These are phyloP conservation scores for Cubamyces sp. DNA, from an alignment of 768 basidiomycete species.

Conservation along the genomic window DNA sequence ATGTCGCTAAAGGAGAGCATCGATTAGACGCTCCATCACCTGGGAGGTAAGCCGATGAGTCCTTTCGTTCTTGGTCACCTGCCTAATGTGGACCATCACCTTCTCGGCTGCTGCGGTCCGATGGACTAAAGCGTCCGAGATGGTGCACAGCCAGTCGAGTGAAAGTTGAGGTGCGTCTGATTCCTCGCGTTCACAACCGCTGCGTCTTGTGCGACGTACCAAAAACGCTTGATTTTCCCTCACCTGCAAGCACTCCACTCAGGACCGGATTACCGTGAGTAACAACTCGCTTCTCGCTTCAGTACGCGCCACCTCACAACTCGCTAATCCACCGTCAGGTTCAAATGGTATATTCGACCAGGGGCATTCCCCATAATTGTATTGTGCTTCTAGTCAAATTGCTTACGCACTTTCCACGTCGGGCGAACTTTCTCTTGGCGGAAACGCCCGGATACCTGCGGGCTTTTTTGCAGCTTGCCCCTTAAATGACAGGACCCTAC, in stretches of 20 bases:
- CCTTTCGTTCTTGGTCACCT: constrained; percentile 20
- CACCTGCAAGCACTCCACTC: neutral
- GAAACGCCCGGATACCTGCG: neutral
- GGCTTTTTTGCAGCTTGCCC: neutral
- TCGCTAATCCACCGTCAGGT: no score
- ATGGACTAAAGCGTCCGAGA: neutral
- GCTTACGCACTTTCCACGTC: neutral
- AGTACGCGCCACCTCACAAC: no score
- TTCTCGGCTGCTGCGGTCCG: constrained; percentile 10
- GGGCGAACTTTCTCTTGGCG: neutral
- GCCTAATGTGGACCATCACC: constrained; percentile 7
- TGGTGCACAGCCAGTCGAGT: constrained; percentile 18
- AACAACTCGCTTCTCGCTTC: neutral
- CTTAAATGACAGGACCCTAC: constrained; percentile 6
- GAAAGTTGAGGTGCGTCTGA: constrained; percentile 12
- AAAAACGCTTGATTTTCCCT: neutral
- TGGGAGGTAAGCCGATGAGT: no score
- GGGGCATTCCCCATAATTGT: no score
- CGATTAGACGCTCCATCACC: no score
- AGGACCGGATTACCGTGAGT: constrained; percentile 9
- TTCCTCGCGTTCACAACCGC: neutral
- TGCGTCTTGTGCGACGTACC: neutral
- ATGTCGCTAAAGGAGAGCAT: no score
- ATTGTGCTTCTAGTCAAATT: neutral
- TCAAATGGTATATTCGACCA: no score